A percentile compares a stretch with the other conserved stretches of the same genome.
phyloP scores from a whole-genome alignment of 2,329 filamentous ascomycete genomes.

The Epichloe brachyelytri region DNA sequence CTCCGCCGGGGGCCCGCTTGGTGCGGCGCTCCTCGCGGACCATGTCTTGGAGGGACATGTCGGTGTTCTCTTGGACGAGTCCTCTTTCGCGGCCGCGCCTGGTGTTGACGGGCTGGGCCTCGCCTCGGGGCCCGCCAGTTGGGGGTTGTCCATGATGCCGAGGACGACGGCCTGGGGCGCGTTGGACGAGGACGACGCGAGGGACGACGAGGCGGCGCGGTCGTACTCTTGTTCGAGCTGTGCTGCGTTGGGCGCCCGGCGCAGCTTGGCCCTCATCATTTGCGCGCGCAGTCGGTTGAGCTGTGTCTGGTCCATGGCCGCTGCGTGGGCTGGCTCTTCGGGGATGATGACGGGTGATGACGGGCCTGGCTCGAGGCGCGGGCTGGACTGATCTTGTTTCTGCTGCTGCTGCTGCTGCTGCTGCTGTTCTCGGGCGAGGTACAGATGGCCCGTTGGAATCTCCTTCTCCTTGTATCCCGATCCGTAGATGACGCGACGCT shows the following conservation, averaged over 20 bases:
- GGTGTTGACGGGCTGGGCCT: constrained; percentile 66
- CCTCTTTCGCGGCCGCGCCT: constrained; percentile 78
- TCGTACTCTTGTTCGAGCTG: constrained; percentile 78
- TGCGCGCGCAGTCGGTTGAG: constrained; percentile 86
- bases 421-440: constrained; percentile 58
- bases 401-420: constrained; percentile 16
- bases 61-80: constrained; percentile 76
- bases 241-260: constrained; percentile 59
- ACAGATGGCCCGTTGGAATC: constrained; percentile 79
- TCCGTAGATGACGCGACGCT: constrained; percentile 71
- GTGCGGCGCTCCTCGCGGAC: constrained; percentile 85
- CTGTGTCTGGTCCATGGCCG: constrained; percentile 57
- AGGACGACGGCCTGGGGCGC: constrained; percentile 58
- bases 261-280: constrained; percentile 90
- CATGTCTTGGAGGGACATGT: constrained; percentile 97
- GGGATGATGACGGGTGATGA: constrained; percentile 45
- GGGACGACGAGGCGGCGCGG: constrained; percentile 45
- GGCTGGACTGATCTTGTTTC: not conserved
- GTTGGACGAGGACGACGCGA: constrained; percentile 12
- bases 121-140: constrained; percentile 63
- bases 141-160: constrained; percentile 76
- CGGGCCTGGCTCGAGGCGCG: constrained; percentile 13
- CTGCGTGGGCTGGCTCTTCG: constrained; percentile 25
- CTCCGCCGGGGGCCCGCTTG: constrained; percentile 61
- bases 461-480: constrained; percentile 73